Conservation (phyloP, 768 basidiomycete species). For the Coprinopsis strossmayeri region DNA sequence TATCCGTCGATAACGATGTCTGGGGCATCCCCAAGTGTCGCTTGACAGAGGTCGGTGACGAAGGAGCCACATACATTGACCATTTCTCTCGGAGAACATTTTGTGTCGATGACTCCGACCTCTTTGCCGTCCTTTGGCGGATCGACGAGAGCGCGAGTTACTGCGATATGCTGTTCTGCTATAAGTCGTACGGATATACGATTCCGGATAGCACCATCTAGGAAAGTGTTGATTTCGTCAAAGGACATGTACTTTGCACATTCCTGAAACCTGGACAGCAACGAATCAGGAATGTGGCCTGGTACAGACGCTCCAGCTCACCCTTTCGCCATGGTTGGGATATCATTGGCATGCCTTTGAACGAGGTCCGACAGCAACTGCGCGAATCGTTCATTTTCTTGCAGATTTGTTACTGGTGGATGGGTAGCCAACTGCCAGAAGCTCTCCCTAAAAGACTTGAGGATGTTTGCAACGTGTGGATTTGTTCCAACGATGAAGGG, state of each 20-base stretch:
- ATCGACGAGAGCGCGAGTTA: slow-evolving; percentile 60
- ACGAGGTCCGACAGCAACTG: slow-evolving; percentile 66
- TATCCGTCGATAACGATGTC: slow-evolving; percentile 65
- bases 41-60: slow-evolving; percentile 78
- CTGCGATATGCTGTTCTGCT: slow-evolving; percentile 86
- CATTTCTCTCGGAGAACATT: slow-evolving; percentile 68
- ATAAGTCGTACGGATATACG: slow-evolving; percentile 85
- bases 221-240: slow-evolving; percentile 69
- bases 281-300: not conserved
- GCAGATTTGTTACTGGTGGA: slow-evolving; percentile 54
- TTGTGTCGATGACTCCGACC: slow-evolving; percentile 70
- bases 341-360: slow-evolving; percentile 76
- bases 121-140: slow-evolving; percentile 31
- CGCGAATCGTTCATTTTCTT: slow-evolving; percentile 66
- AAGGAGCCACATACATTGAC: slow-evolving; percentile 77
- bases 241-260: slow-evolving; percentile 79
- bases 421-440: slow-evolving; percentile 66
- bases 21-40: slow-evolving; percentile 71
- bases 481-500: slow-evolving; percentile 90
- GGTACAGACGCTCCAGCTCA: slow-evolving; percentile 20
- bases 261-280: slow-evolving; percentile 72
- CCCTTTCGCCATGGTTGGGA: slow-evolving; percentile 90
- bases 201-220: slow-evolving; percentile 80
- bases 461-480: slow-evolving; percentile 71
- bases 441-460: slow-evolving; percentile 62